phyloP scores from a whole-genome alignment of 441 rosid species.

The Erysimum cheiri region DNA sequence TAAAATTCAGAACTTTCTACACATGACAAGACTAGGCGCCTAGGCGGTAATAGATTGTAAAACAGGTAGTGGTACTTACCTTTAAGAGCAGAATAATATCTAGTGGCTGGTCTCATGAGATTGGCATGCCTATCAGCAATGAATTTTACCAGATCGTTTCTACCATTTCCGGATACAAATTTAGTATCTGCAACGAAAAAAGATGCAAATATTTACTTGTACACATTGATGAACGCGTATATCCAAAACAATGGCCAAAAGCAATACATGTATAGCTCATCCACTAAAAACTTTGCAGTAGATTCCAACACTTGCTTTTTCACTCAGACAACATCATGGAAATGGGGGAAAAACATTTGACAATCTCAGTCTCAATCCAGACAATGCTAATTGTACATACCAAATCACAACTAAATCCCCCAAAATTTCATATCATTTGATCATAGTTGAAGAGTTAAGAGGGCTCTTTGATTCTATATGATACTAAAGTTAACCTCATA shows the following conservation, averaged over 20 bases:
- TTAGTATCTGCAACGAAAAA: conserved; percentile 47
- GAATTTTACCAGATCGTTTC: conserved; percentile 60
- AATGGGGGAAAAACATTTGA: not conserved
- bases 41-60: not conserved
- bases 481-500: conserved; percentile 1
- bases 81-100: conserved; percentile 57
- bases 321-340: not conserved
- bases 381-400: conserved; percentile 6
- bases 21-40: not conserved
- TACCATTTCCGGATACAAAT: conserved; percentile 48
- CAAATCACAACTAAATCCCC: conserved; percentile 15
- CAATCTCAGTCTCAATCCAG: not conserved
- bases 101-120: conserved; percentile 76
- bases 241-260: not conserved
- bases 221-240: not conserved
- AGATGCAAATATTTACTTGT: conserved; percentile 18
- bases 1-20: not conserved
- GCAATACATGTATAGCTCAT: not conserved
- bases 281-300: not conserved
- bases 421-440: not conserved
- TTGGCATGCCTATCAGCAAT: conserved; percentile 66
- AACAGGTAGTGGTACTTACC: conserved; percentile 47
- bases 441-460: no score
- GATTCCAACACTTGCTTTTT: not conserved
- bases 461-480: not conserved